These are phyloP conservation scores for Lachnellula subtilissima DNA, from an alignment of 2,329 filamentous ascomycete species.

Conservation along the genomic window DNA sequence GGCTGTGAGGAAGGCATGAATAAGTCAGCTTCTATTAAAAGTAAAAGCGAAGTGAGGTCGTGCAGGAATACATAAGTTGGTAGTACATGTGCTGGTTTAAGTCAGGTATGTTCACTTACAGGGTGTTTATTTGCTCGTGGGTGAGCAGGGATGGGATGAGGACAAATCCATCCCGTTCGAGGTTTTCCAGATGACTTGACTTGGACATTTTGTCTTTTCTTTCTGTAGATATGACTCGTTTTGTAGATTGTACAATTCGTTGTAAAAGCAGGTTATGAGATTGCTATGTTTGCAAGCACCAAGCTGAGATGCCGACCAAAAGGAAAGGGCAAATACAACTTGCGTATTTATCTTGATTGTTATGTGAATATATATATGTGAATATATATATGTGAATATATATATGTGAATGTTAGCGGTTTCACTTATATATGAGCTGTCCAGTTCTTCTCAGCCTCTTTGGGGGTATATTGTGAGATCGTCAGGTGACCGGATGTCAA, in stretches of 20 bases:
- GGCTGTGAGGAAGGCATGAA: conserved; percentile 25
- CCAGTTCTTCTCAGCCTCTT: neutral
- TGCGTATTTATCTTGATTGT: neutral
- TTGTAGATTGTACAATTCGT: neutral
- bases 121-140: conserved; percentile 47
- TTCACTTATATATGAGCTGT: neutral
- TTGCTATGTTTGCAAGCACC: no score
- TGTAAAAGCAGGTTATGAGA: neutral
- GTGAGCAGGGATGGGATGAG: conserved; percentile 62
- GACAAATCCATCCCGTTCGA: conserved; percentile 72
- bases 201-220: conserved; percentile 13
- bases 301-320: neutral
- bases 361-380: neutral
- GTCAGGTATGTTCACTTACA: conserved; percentile 31
- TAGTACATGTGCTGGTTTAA: no score
- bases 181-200: conserved; percentile 31
- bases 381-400: neutral
- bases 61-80: no score
- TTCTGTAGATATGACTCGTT: neutral
- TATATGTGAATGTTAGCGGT: neutral
- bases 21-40: no score
- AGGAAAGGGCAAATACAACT: neutral
- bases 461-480: neutral
- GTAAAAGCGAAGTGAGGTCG: no score
- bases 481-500: neutral